A percentile compares a stretch with the other conserved stretches of the same genome.
phyloP scores from a whole-genome alignment of 176 grass and related monocot species.

The Avena insularis region DNA sequence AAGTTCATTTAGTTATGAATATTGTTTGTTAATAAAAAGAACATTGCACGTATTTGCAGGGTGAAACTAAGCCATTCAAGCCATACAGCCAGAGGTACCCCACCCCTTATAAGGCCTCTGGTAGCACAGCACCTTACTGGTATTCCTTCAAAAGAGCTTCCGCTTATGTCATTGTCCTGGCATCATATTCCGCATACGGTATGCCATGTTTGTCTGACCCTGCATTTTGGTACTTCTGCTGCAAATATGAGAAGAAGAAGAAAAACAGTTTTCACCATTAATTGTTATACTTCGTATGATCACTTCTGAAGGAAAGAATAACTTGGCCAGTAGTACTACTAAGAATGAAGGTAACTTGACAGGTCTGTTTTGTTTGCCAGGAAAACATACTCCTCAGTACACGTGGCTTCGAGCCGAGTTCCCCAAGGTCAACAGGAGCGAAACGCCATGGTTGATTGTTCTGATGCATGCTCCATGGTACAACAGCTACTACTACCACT shows the following conservation, averaged over 20 bases:
- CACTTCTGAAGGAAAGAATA: neutral
- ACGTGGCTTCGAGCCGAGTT: conserved; percentile 85
- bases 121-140: conserved; percentile 81
- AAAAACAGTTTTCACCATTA: neutral
- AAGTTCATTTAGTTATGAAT: conserved; percentile 9
- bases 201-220: conserved; percentile 22
- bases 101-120: conserved; percentile 73
- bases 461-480: conserved; percentile 96
- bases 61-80: conserved; percentile 81
- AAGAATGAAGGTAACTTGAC: neutral
- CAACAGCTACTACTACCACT: conserved; percentile 95
- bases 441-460: conserved; percentile 93
- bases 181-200: conserved; percentile 92
- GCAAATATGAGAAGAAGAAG: neutral
- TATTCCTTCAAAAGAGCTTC: conserved; percentile 91
- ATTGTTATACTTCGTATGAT: neutral
- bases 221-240: neutral
- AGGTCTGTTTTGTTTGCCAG: conserved; percentile 44
- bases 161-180: conserved; percentile 79
- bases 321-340: neutral
- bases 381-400: conserved; percentile 84
- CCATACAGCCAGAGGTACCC: conserved; percentile 71
- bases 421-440: conserved; percentile 81
- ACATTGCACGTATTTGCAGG: conserved; percentile 51
- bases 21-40: neutral